Conservation (phyloP, 2,329 filamentous ascomycete species). For the Xylariales sp. region DNA sequence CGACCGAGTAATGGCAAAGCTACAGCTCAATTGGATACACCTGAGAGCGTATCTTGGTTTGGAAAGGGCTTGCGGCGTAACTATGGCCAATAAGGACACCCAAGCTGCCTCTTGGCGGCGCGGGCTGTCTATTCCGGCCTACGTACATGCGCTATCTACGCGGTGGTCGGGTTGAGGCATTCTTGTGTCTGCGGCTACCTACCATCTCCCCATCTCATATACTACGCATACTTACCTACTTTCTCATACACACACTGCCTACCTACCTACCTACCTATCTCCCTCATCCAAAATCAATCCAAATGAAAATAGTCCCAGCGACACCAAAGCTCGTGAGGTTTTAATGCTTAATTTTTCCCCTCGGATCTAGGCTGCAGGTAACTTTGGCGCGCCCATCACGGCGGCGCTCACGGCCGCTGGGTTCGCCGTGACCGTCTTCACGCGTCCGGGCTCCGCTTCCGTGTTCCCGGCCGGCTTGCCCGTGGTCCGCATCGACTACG, state of each 20-base stretch:
- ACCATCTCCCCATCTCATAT: not conserved
- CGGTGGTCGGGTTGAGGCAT: not conserved
- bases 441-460: conserved; percentile 40
- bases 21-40: not conserved
- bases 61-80: not conserved
- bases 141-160: not conserved
- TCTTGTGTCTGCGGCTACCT: not conserved
- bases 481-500: conserved; percentile 41
- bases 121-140: no score
- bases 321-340: not conserved
- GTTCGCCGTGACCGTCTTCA: conserved; percentile 45
- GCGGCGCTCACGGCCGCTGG: conserved; percentile 41
- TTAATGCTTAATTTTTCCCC: no score
- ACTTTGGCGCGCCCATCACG: conserved; percentile 47
- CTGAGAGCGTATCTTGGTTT: not conserved
- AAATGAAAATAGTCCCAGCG: no score
- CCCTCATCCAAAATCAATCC: no score
- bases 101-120: not conserved
- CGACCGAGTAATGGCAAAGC: not conserved
- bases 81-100: not conserved
- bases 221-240: not conserved
- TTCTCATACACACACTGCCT: not conserved
- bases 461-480: conserved; percentile 39
- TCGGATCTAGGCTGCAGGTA: conserved; percentile 44
- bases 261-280: no score